Evolutionary conservation across 2,329 filamentous ascomycete species (phyloP).

Genomic region (Bipolaris zeicola): DNA sequence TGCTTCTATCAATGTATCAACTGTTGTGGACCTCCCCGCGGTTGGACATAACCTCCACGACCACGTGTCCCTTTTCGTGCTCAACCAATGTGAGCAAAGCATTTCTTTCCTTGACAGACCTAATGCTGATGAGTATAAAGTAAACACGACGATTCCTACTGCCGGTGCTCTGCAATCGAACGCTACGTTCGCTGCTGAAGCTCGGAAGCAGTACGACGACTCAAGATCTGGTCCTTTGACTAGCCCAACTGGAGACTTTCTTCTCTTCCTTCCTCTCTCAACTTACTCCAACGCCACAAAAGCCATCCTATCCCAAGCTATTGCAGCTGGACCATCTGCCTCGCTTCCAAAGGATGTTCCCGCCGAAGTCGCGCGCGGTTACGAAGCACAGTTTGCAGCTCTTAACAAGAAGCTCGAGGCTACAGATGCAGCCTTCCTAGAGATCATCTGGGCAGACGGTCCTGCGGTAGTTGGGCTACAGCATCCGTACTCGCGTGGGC

Average conservation of each 20-base stretch:
- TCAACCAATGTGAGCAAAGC: constrained; percentile 12
- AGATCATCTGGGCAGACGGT: constrained; percentile 31
- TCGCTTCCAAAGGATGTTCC: constrained; percentile 24
- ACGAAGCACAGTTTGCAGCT: constrained; percentile 19
- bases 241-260: constrained; percentile 28
- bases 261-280: constrained; percentile 28
- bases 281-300: constrained; percentile 25
- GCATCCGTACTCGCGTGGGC: constrained; percentile 36
- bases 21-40: constrained; percentile 31
- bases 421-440: constrained; percentile 24
- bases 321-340: constrained; percentile 17
- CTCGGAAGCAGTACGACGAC: constrained; percentile 21
- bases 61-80: constrained; percentile 17
- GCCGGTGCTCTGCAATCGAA: constrained; percentile 17
- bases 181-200: constrained; percentile 28
- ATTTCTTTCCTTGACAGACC: not conserved
- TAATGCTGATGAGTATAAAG: not conserved
- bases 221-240: constrained; percentile 20
- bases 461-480: constrained; percentile 23
- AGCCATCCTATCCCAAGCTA: constrained; percentile 22
- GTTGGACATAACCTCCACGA: constrained; percentile 36
- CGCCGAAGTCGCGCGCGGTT: constrained; percentile 25
- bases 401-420: constrained; percentile 26
- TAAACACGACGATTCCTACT: constrained; percentile 20
- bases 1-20: constrained; percentile 22